Base-by-base conservation (phyloP, 2,329 filamentous ascomycete genomes). In the Gliomastix tumulicola region DNA sequence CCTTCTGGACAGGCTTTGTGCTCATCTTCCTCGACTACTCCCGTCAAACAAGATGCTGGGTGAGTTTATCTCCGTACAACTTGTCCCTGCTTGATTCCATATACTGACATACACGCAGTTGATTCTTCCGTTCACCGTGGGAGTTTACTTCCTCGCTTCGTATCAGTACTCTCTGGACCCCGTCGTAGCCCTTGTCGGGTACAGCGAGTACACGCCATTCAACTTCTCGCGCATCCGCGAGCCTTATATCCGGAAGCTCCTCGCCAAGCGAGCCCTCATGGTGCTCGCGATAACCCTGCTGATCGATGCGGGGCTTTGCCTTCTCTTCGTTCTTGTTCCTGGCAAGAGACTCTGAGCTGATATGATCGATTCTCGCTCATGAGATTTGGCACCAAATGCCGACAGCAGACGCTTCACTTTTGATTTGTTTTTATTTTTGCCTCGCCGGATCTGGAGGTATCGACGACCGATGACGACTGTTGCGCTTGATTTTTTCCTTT, bases 161-260 rank as follows among this genome's bases (percentile, higher is more conserved):
- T 94, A 97, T 54, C 90, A 97, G 59, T 98, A 97, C 65, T 88
- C 88, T 45, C 78, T 98, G 35, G 92, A 98, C 52, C 90, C 94
- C 1, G 69, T 95, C 44, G 79, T 97, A 59, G 92, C 88, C 5
- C 72, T 97, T 16, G 59, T 85, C n/a, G 89, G 90, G 23, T 83
- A 82, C 59, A 96, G 89, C 66, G 94, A 98, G 66, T 96, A 97
- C 65, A 96, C 90, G 0, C 88, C 94, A 35, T 89, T 96, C 71
- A 85, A 82, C 60, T 96, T 94, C 67, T 84, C 85, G 18, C 76
- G 79, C 28, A 87, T 97, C 44, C 79, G 85, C 38, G 92, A 98
- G 61, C 86, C 88, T 1, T 98, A 92, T 55, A 84, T 98, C 38
- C 83, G 87, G 45, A 85, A 80, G 53, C 78, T 97, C 16, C 74